Base-by-base conservation (phyloP, 169 alveolate species). In the Cryptosporidium muris region DNA sequence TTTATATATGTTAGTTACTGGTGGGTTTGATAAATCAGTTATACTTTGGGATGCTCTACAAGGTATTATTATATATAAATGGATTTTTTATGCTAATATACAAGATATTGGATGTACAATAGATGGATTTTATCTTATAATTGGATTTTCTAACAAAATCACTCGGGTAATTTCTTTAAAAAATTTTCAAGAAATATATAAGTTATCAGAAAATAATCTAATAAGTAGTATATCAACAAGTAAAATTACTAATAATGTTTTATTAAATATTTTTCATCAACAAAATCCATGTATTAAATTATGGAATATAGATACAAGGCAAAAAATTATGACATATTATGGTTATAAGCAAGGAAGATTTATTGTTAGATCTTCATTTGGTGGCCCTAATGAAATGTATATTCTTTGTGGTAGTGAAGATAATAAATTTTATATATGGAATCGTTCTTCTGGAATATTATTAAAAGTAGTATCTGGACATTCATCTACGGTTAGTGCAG, bases 321-420 rank as follows among this genome's bases (percentile, higher is more conserved):
- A 92, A 16, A 74, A 90, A 45, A 80, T 92, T 7, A 94, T 92
- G 90, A 89, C 93, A 2, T 94, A 94, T 82, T 89, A 93, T 47
- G 96, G 96, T 40, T 96, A 94, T 81, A 74, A 91, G 34, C 95
- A 92, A 82, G 95, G 93, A 8, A 81, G 97, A 48, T 92, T 85
- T 80, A 91, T 90, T 25, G 90, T 94, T n/a, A 88, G 92, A 58
- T 88, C 95, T 5, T 88, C 94, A 9, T 88, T 94, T 45, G 97
- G 97, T 43, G 97, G 97, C 14, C 91, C 90, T 38, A 66, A 74
- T 45, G 95, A 94, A 81, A 82, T 89, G 48, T 92, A 88, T 62
- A 95, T 94, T 36, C 88, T 92, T 60, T 82, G 94, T 64, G 97
- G 97, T 38, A 92, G 95, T 49, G 97, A 94, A 67, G 95, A 94